Conservation (phyloP, 2,329 filamentous ascomycete species). For the Microsporum canis region DNA sequence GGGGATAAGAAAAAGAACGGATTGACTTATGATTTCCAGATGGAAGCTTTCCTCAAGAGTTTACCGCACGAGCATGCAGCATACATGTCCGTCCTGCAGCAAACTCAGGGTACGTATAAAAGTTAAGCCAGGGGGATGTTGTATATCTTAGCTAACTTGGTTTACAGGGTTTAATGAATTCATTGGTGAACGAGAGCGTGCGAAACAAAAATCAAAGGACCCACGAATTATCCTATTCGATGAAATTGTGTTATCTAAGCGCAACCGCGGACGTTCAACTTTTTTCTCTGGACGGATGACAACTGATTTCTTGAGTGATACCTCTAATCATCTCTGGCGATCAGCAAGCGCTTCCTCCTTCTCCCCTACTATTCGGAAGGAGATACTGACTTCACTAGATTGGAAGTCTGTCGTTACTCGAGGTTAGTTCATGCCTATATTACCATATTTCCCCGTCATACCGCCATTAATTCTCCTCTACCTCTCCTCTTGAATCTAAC, state of each 20-base stretch:
- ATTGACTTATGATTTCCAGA: slow-evolving; percentile 53
- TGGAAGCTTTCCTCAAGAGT: slow-evolving; percentile 54
- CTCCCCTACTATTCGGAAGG: slow-evolving; percentile 40
- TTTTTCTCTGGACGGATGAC: slow-evolving; percentile 42
- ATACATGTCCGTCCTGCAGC: slow-evolving; percentile 51
- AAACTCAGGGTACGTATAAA: slow-evolving; percentile 46
- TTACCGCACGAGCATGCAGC: slow-evolving; percentile 53
- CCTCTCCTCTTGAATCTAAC: slow-evolving; percentile 26
- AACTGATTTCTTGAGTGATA: slow-evolving; percentile 51
- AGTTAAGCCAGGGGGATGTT: neutral
- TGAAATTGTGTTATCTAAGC: slow-evolving; percentile 53
- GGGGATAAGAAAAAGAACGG: slow-evolving; percentile 53
- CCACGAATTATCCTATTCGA: slow-evolving; percentile 51
- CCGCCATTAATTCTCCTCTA: neutral
- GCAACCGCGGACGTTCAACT: slow-evolving; percentile 48
- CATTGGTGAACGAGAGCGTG: slow-evolving; percentile 51
- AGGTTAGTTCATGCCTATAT: slow-evolving; percentile 28
- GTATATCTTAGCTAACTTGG: slow-evolving; percentile 11
- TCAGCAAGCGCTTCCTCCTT: slow-evolving; percentile 49
- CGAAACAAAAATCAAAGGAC: slow-evolving; percentile 40
- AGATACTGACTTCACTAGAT: slow-evolving; percentile 37
- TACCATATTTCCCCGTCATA: neutral
- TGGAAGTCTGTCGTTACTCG: slow-evolving; percentile 41
- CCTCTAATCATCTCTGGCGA: slow-evolving; percentile 53
- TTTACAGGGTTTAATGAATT: slow-evolving; percentile 49